A percentile compares a stretch with the other conserved stretches of the same genome.
Evolutionary conservation across 2,329 filamentous ascomycete genomes (phyloP).

Genomic region (Cadophora gregata): DNA sequence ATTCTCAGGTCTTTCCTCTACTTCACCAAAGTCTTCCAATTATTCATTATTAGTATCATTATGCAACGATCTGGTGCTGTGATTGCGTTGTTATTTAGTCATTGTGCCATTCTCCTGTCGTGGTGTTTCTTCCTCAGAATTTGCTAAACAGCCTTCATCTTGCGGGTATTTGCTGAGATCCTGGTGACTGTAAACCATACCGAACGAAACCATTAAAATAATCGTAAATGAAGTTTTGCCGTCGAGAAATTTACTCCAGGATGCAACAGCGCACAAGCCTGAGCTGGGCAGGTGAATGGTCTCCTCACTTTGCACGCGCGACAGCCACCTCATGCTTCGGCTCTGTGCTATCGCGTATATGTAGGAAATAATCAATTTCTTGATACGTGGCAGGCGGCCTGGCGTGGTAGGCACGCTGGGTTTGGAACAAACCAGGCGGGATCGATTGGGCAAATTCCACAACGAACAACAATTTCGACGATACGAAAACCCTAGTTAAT

Average conservation of each 20-base stretch:
- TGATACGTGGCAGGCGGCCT: background rate
- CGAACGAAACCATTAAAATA: background rate
- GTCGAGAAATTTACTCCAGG: background rate
- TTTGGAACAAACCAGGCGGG: constrained; percentile 3
- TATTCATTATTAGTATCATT: background rate
- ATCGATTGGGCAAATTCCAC: background rate
- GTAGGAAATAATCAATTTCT: background rate
- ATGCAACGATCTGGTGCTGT: background rate
- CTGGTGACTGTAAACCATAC: background rate
- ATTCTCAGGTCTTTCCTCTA: background rate
- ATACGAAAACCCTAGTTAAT: background rate
- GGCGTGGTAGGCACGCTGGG: background rate
- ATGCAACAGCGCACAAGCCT: background rate
- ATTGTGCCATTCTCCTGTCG: background rate
- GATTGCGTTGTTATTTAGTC: background rate
- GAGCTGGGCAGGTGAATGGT: background rate
- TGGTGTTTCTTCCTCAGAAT: background rate
- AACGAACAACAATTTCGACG: background rate
- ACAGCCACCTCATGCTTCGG: background rate
- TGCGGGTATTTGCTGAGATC: background rate
- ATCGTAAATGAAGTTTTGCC: background rate
- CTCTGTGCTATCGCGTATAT: background rate
- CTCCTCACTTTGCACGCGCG: background rate
- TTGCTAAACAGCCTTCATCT: background rate
- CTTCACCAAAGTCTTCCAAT: background rate